Evolutionary conservation across 495 filamentous ascomycete genomes (phyloP), one percentile per base, ranked within the genome.

Genomic region (Aspergillus asperescens): DNA sequence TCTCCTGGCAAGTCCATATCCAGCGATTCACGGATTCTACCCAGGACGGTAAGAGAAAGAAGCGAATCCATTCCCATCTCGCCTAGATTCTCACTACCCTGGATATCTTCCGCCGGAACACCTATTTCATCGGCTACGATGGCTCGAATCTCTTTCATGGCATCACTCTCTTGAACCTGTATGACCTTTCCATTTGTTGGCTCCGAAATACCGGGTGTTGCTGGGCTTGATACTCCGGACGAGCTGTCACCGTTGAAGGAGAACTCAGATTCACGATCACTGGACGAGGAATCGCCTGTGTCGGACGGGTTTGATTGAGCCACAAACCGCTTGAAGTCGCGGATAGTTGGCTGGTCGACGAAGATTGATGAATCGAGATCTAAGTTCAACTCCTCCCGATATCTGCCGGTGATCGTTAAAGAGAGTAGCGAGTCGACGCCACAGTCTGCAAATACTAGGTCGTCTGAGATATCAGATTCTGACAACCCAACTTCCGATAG

Each of bases 81-180:
- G 10, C 58, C 65, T 31, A 79, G 65, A 37, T 78, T 74, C 5
- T 67, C 61, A 10, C 72, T 61, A 20, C 54, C 64, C 8, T 62
- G 56, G 42, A 91, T 74, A 55, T 88, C 85, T 4, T 83, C 77
- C 0, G 82, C 67, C 4, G 83, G 70, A 10, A 88, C 77, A 18
- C 81, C 83, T 66, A 88, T 86, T 60, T 89, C 87, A 23, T 78
- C 71, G 2, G 84, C 79, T 41, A 90, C 78, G 48, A 81, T 85
- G 15, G 72, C 66, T 28, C 78, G 75, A 6, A 86, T 74, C 31
- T 64, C 58, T 52, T 64, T 68, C 62, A 71, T 66, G 23, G 73
- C 70, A 29, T 70, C 68, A 55, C 74, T 75, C n/a, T 80, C 68
- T 54, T 78, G 70, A 31, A 65, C 57, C 7, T 57, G 55, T 52